Evolutionary conservation across 305 asterid species (phyloP), one percentile per base, ranked within the genome.

Genomic region (Andrographis paniculata): DNA sequence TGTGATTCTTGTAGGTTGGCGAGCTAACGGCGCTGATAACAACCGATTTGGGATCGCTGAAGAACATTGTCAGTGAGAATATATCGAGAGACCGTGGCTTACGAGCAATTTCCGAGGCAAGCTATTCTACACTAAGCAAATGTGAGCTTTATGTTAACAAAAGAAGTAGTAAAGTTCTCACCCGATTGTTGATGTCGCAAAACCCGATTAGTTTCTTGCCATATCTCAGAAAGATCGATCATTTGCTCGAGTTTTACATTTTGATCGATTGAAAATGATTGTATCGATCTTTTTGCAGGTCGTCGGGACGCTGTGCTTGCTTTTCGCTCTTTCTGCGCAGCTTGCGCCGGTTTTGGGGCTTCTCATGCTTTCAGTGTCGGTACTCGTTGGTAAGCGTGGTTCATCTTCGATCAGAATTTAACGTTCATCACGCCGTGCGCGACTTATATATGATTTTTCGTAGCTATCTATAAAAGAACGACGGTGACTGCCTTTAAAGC

Each of bases 31-130:
- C 96, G 52, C 58, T 89, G 55, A 53, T 89, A 62, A 89, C 95
- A 55, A 67, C 98, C 45, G 98, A 89, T 71, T 76, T 89, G 86
- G 87, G 95, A 67, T 78, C 95, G 8, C 71, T 89, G 39, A 86
- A 89, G 67, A 80, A 39, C 73, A 86, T 86, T 50, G 96, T 86
- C 37, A 78, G 92, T 60, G 98, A 89, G 27, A 89, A 89, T 54
- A 62, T 81, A 58, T 85, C 98, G 45, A 72, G 98, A 69, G 98
- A 89, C 72, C 98, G 98, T 60, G 98, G 98, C 70, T 78, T 89
- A 77, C 76, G 98, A 69, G 94, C 98, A 55, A 65, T 89, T 57
- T 72, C 96, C 39, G 98, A 89, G 98, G 98, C 96, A 89, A 89
- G 97, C 82, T 70, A 74, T 67, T 77, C 77, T 80, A 51, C 69